phyloP scores from a whole-genome alignment of 2,329 filamentous ascomycete species.

The Parastagonospora nodorum region DNA sequence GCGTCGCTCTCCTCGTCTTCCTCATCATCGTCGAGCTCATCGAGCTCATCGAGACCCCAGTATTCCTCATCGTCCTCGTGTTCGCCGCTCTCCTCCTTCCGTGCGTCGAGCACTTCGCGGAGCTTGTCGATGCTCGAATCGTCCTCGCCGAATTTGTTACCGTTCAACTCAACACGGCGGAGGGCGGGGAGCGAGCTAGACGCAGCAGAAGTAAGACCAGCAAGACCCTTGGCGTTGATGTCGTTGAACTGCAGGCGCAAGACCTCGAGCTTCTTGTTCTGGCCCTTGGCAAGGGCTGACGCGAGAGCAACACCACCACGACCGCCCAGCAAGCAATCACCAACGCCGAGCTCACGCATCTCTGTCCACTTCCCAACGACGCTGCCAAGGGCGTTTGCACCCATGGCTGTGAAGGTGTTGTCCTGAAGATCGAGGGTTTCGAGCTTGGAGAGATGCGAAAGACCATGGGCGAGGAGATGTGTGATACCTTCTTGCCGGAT shows the following conservation, averaged over 20 bases:
- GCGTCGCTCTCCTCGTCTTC: slow-evolving; percentile 78
- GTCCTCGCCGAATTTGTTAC: slow-evolving; percentile 91
- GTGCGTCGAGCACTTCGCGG: slow-evolving; percentile 69
- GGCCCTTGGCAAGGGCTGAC: slow-evolving; percentile 72
- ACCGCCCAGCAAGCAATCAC: slow-evolving; percentile 82
- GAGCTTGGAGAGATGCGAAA: slow-evolving; percentile 71
- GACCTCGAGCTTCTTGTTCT: slow-evolving; percentile 78
- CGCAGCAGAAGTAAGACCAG: slow-evolving; percentile 71
- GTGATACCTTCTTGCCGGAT: slow-evolving; percentile 93
- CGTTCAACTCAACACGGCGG: slow-evolving; percentile 89
- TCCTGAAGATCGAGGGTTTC: slow-evolving; percentile 89
- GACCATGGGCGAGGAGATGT: slow-evolving; percentile 76
- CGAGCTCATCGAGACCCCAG: slow-evolving; percentile 63
- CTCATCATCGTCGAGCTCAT: slow-evolving; percentile 82
- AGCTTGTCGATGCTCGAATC: slow-evolving; percentile 73
- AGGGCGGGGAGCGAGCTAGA: slow-evolving; percentile 71
- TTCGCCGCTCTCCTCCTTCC: slow-evolving; percentile 65
- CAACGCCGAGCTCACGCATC: slow-evolving; percentile 82
- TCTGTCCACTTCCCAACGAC: slow-evolving; percentile 76
- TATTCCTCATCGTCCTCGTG: slow-evolving; percentile 61
- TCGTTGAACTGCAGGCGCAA: slow-evolving; percentile 93
- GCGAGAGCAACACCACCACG: slow-evolving; percentile 78
- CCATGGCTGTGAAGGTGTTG: slow-evolving; percentile 89
- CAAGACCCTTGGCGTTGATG: slow-evolving; percentile 77
- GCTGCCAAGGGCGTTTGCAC: slow-evolving; percentile 76